A percentile compares a stretch with the other conserved stretches of the same genome.
Evolutionary conservation across 2,329 filamentous ascomycete species (phyloP).

Genomic region (Blumeria graminis): DNA sequence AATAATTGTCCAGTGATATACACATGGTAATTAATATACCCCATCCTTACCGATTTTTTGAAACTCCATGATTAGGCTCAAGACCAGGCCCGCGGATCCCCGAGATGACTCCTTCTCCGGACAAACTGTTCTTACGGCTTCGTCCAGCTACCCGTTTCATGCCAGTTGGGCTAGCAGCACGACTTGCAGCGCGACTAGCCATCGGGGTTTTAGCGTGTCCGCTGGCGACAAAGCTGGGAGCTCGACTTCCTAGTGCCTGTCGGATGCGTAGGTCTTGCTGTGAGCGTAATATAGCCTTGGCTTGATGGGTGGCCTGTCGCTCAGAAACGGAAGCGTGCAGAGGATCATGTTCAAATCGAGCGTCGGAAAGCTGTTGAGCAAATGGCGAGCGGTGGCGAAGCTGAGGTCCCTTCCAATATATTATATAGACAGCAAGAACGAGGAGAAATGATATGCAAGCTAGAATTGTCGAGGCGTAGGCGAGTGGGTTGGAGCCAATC

Average conservation of each 20-base stretch:
- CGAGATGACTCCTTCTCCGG: neutral
- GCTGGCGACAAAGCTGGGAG: conserved; percentile 5
- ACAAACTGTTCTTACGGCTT: neutral
- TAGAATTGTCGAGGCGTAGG: conserved; percentile 35
- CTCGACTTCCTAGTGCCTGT: conserved; percentile 7
- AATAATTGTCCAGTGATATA: too few species aligned
- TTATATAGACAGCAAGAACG: conserved; percentile 37
- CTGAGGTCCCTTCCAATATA: conserved; percentile 38
- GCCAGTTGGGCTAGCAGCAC: neutral
- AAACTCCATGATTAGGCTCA: too few species aligned
- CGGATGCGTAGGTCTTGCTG: conserved; percentile 11
- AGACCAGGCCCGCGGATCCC: too few species aligned
- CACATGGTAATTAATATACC: too few species aligned
- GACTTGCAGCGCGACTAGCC: conserved; percentile 2
- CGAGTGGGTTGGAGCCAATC: conserved; percentile 28
- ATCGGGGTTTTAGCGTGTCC: conserved; percentile 3
- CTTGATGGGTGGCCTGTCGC: conserved; percentile 6
- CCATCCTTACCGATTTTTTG: too few species aligned
- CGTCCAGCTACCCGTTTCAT: neutral
- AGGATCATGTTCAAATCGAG: conserved; percentile 4
- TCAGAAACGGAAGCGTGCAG: conserved; percentile 4
- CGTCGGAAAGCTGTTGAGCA: conserved; percentile 32
- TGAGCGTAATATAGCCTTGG: conserved; percentile 9
- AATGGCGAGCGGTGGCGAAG: conserved; percentile 38
- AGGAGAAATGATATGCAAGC: conserved; percentile 34